A percentile compares a stretch with the other conserved stretches of the same genome.
Evolutionary conservation across 2,329 filamentous ascomycete species (phyloP).

Genomic region (Ascochyta koolunga): DNA sequence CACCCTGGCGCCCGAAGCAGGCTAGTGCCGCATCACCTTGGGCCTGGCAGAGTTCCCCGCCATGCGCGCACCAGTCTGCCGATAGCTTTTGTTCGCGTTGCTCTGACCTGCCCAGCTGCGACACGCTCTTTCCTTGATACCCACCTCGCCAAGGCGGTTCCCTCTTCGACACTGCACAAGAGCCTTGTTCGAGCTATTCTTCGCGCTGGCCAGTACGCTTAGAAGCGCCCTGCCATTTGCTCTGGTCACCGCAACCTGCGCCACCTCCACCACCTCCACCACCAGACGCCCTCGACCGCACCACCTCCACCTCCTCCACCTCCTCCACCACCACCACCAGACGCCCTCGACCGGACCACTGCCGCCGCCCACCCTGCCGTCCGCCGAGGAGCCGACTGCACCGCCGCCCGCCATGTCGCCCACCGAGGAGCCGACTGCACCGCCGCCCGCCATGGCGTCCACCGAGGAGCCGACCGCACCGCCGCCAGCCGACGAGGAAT

Average conservation of each 20-base stretch:
- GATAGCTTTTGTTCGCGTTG: slow-evolving; percentile 20
- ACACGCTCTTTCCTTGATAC: slow-evolving; percentile 6
- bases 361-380: too few species aligned
- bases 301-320: too few species aligned
- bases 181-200: background rate
- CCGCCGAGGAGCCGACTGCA: too few species aligned
- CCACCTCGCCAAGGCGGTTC: background rate
- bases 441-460: slow-evolving; percentile 16
- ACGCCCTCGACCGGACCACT: too few species aligned
- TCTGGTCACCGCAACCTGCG: slow-evolving; percentile 5
- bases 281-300: background rate
- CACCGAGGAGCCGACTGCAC: too few species aligned
- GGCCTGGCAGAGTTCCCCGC: slow-evolving; percentile 30
- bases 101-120: slow-evolving; percentile 19
- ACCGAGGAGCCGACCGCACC: slow-evolving; percentile 22
- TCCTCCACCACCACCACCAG: too few species aligned
- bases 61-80: slow-evolving; percentile 20
- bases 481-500: slow-evolving; percentile 15
- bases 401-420: too few species aligned
- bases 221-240: slow-evolving; percentile 5
- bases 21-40: slow-evolving; percentile 31
- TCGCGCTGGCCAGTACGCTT: background rate
- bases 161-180: background rate
- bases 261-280: slow-evolving; percentile 17
- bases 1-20: slow-evolving; percentile 28